These are phyloP conservation scores for Trametes meyenii DNA, from an alignment of 768 basidiomycete genomes.

Conservation along the genomic window DNA sequence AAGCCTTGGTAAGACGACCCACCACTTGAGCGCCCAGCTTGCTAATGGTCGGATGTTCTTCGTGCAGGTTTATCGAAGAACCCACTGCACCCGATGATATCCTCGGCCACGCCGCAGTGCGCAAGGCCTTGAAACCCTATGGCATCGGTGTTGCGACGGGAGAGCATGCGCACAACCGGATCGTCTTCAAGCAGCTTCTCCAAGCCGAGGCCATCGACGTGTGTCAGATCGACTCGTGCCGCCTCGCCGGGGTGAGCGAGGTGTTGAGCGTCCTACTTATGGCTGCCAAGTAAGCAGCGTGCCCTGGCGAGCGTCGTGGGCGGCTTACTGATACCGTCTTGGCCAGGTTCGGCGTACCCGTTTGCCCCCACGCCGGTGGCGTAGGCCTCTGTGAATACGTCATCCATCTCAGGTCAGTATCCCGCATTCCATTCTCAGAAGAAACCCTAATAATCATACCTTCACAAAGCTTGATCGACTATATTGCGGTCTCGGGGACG, in stretches of 20 bases:
- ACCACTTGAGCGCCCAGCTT: neutral
- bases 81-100: constrained; percentile 93
- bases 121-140: constrained; percentile 73
- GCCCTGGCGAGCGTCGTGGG: neutral
- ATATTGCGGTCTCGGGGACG: constrained; percentile 85
- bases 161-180: constrained; percentile 92
- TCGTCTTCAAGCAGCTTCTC: constrained; percentile 94
- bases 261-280: constrained; percentile 88
- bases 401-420: constrained; percentile 69
- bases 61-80: constrained; percentile 87
- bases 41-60: neutral
- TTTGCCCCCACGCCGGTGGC: constrained; percentile 94
- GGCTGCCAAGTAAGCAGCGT: constrained; percentile 71
- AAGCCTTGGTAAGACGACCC: constrained; percentile 73
- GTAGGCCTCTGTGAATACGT: constrained; percentile 93
- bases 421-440: too few relatives aligned
- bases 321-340: neutral
- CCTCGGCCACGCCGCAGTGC: constrained; percentile 79
- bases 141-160: constrained; percentile 93
- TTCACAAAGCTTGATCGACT: constrained; percentile 77
- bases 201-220: constrained; percentile 94
- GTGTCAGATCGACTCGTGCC: constrained; percentile 92
- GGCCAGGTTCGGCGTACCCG: constrained; percentile 74
- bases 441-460: neutral
- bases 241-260: constrained; percentile 91